Base-by-base conservation (phyloP, 176 grass and related monocot species). In the Oryza meridionalis region DNA sequence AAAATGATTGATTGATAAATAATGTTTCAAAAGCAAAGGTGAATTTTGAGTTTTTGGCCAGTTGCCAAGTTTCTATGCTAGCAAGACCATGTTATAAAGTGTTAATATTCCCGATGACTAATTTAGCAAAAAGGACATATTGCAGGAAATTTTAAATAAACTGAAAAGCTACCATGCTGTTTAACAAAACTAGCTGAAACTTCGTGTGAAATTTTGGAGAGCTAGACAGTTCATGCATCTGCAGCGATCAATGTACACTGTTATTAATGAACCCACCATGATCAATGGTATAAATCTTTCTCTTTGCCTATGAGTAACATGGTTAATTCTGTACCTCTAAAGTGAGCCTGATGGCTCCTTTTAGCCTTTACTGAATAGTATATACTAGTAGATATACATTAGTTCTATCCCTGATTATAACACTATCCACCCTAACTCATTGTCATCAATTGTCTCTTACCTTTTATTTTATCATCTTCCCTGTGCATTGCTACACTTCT, bases 401-500 rank as follows among this genome's bases (percentile, higher is more conserved):
- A 65, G 8, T 65, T 58, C 19, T 70, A 3, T 25, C 66, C 19
- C 5, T 81, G 29, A 22, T 58, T 58, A 70, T 38, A 38, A 38
- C 4, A 17, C 69, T 58, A 58, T 58, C 53, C 19, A 58, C 53
- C 19, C 53, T 58, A 21, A 19, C 50, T 55, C 50, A 21, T 19
- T 58, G 19, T n/a, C 53, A 58, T n/a, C 53, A 58, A 58, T 58
- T 58, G 53, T 58, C n/a, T 58, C 53, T 11, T 81, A 27, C 67
- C 42, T 82, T 82, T 62, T 62, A 72, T 82, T 25, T 72, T 64
- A 64, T 29, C 24, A n/a, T 82, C 38, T 33, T 73, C 43, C 5
- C 35, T 42, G n/a, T 70, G 17, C 21, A 24, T 81, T 70, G 8
- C 6, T 17, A 51, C 31, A 27, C 7, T 31, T 74, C 46, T 19